A percentile compares a stretch with the other conserved stretches of the same genome.
These are phyloP conservation scores for Neonectria punicea DNA, from an alignment of 2,329 filamentous ascomycete genomes.

Conservation along the genomic window DNA sequence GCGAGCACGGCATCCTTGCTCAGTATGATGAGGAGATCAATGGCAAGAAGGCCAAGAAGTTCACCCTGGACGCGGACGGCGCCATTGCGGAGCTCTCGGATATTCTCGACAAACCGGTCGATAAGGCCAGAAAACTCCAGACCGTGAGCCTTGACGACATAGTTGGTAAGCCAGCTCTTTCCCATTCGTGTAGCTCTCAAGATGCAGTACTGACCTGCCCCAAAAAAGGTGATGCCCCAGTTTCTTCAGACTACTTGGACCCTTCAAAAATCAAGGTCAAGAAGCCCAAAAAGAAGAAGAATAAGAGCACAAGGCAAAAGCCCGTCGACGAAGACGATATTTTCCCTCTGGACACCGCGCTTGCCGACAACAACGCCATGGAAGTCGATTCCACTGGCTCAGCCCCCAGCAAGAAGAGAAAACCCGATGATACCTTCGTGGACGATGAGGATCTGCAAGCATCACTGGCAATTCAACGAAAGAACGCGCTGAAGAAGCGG, in stretches of 20 bases:
- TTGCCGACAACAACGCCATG: constrained; percentile 68
- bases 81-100: constrained; percentile 72
- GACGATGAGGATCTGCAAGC: constrained; percentile 95
- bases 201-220: constrained; percentile 21
- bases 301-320: constrained; percentile 78
- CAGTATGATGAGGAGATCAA: constrained; percentile 97
- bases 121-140: constrained; percentile 71
- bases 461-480: constrained; percentile 83
- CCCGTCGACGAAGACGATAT: constrained; percentile 72
- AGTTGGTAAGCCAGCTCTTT: constrained; percentile 53
- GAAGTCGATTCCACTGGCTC: constrained; percentile 74
- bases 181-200: neutral
- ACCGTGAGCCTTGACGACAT: constrained; percentile 86
- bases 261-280: constrained; percentile 89
- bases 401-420: constrained; percentile 67
- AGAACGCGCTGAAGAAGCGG: constrained; percentile 87
- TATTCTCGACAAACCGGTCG: constrained; percentile 61
- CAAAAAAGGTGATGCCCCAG: constrained; percentile 45
- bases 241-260: constrained; percentile 86
- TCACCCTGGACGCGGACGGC: constrained; percentile 85
- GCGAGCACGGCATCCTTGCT: constrained; percentile 75
- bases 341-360: constrained; percentile 55
- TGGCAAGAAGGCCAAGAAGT: constrained; percentile 88
- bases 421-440: constrained; percentile 75
- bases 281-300: constrained; percentile 95